Conservation (phyloP, 257 asterid species). For the Nicotiana noctiflora region DNA sequence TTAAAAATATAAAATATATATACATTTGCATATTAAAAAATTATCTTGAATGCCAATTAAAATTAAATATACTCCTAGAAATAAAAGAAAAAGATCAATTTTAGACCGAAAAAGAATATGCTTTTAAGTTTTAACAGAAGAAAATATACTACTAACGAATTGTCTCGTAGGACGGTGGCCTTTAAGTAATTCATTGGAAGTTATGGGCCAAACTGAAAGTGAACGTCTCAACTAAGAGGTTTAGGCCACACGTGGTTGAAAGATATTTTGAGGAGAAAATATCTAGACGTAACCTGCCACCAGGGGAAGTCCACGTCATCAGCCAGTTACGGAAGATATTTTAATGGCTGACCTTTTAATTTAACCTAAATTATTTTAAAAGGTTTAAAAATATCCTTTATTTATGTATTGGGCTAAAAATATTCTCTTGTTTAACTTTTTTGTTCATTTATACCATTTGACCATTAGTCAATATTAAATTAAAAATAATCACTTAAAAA, state of each 20-base stretch:
- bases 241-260: conserved; percentile 17
- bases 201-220: conserved; percentile 11
- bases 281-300: conserved; percentile 30
- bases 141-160: neutral
- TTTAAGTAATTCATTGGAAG: neutral
- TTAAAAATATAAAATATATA: no score
- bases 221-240: neutral
- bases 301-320: conserved; percentile 40
- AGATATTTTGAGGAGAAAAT: conserved; percentile 42
- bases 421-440: no score
- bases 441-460: no score
- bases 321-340: conserved; percentile 31
- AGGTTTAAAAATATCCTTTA: no score
- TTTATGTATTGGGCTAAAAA: no score
- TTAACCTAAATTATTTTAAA: neutral
- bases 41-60: no score
- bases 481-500: no score
- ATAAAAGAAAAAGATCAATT: neutral
- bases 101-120: no score
- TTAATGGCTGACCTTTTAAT: conserved; percentile 3
- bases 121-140: neutral
- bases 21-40: no score
- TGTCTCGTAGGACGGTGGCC: neutral
- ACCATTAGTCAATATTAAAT: no score
- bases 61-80: neutral